Evolutionary conservation across 139 green algal genomes (phyloP).

Genomic region (Chlorella sp.): DNA sequence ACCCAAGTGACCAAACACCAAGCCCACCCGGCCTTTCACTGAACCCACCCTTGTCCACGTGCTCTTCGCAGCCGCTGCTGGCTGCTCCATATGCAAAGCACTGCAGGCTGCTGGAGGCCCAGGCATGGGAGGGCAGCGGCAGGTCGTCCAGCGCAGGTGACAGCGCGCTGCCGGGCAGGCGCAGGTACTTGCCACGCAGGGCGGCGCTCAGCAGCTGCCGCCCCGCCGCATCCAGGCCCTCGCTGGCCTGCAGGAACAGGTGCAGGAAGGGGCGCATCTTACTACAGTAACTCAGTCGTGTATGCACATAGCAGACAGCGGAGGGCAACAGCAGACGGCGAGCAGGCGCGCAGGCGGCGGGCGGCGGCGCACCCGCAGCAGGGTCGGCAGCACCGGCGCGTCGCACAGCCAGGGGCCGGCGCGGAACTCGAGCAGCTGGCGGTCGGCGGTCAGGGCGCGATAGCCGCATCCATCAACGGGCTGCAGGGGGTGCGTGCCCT

Average conservation of each 20-base stretch:
- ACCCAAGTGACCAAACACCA: too few relatives aligned
- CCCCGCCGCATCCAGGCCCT: not conserved
- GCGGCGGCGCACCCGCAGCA: not conserved
- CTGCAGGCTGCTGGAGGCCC: constrained; percentile 13
- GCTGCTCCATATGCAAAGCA: not conserved
- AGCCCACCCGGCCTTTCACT: too few relatives aligned
- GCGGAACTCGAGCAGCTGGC: not conserved
- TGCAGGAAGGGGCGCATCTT: not conserved
- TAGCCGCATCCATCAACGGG: not conserved
- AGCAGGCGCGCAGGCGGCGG: not conserved
- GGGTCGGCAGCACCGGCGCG: not conserved
- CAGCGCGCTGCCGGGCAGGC: not conserved
- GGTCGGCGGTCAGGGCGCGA: not conserved
- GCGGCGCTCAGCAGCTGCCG: not conserved
- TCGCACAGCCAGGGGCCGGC: not conserved
- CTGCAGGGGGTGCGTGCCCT: not conserved
- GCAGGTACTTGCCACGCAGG: not conserved
- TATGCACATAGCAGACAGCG: too few relatives aligned
- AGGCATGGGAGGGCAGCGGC: not conserved
- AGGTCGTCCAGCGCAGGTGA: not conserved
- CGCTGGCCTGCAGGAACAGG: not conserved
- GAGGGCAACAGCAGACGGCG: not conserved
- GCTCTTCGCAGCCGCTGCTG: not conserved
- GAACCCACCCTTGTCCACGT: not conserved
- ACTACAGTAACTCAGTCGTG: not conserved